phyloP scores from a whole-genome alignment of 2,329 filamentous ascomycete species.

The Chaetomiaceae sp. region DNA sequence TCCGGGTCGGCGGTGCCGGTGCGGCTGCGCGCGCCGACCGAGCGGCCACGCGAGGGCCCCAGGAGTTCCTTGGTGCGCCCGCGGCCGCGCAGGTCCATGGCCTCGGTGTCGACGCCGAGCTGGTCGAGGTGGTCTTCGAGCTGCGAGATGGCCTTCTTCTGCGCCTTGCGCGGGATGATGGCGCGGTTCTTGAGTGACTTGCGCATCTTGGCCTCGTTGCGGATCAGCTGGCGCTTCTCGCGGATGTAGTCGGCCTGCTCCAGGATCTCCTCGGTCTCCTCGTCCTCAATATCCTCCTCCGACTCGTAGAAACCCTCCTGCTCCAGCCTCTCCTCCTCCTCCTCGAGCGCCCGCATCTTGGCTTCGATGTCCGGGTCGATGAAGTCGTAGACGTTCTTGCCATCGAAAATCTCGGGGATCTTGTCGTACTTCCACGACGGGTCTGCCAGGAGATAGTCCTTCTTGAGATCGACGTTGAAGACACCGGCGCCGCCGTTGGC shows the following conservation, averaged over 20 bases:
- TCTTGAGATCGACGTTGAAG: conserved; percentile 86
- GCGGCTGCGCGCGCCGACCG: conserved; percentile 56
- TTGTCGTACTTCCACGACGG: conserved; percentile 94
- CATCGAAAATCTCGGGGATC: conserved; percentile 88
- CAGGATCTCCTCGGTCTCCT: conserved; percentile 77
- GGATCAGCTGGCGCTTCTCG: conserved; percentile 86
- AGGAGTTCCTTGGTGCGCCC: conserved; percentile 54
- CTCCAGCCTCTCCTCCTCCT: conserved; percentile 90
- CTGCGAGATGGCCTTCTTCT: conserved; percentile 75
- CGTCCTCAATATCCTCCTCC: conserved; percentile 74
- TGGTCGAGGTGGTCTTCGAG: conserved; percentile 81
- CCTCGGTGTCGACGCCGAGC: conserved; percentile 76
- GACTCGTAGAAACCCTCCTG: conserved; percentile 91
- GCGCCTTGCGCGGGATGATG: conserved; percentile 76
- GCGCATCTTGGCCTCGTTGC: conserved; percentile 90
- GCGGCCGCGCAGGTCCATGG: conserved; percentile 68
- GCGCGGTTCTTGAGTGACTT: conserved; percentile 97
- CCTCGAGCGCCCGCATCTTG: conserved; percentile 86
- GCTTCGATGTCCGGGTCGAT: conserved; percentile 94
- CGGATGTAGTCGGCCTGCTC: conserved; percentile 93
- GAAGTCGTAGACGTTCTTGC: conserved; percentile 96
- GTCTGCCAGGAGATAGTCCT: conserved; percentile 81
- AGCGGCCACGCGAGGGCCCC: conserved; percentile 66
- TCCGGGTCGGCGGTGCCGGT: conserved; percentile 59
- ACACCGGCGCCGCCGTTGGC: conserved; percentile 94